Evolutionary conservation across 768 basidiomycete genomes (phyloP).

Genomic region (Chalciporus chontae): DNA sequence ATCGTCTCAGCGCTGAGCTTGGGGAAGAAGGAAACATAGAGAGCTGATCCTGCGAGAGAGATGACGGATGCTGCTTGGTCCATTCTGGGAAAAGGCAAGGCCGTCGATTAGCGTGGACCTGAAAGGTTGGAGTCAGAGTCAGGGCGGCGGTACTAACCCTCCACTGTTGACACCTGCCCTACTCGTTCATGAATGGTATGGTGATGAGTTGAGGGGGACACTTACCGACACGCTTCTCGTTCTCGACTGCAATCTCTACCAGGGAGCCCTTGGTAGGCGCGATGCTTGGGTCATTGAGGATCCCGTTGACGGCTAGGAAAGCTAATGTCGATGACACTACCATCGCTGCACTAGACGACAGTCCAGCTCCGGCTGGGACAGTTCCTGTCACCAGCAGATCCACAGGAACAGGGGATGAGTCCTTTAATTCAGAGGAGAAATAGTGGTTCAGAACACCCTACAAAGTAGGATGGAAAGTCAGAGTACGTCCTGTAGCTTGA

Average conservation of each 20-base stretch:
- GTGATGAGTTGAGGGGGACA: not conserved
- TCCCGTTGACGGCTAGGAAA: conserved; percentile 74
- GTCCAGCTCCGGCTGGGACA: conserved; percentile 82
- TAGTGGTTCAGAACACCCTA: conserved; percentile 68
- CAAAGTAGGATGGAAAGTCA: not conserved
- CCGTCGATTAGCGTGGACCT: conserved; percentile 8
- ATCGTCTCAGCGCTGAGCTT: conserved; percentile 62
- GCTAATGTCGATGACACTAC: conserved; percentile 83
- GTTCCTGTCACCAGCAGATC: conserved; percentile 76
- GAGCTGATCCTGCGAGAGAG: conserved; percentile 61
- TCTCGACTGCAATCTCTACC: conserved; percentile 77
- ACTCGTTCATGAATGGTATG: not conserved
- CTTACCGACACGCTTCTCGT: conserved; percentile 77
- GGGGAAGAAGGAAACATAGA: conserved; percentile 83
- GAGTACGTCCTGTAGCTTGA: not conserved
- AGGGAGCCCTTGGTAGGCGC: conserved; percentile 59
- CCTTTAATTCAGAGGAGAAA: conserved; percentile 35
- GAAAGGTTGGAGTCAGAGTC: not conserved
- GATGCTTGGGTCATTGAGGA: conserved; percentile 33
- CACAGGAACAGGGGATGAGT: conserved; percentile 49
- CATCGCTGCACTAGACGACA: conserved; percentile 88
- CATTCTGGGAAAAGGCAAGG: conserved; percentile 49
- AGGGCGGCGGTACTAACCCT: conserved; percentile 45
- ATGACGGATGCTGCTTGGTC: conserved; percentile 91
- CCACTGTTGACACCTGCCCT: conserved; percentile 66